phyloP scores from a whole-genome alignment of 1,284 basidiomycete genomes.

The Ustilago bromivora region DNA sequence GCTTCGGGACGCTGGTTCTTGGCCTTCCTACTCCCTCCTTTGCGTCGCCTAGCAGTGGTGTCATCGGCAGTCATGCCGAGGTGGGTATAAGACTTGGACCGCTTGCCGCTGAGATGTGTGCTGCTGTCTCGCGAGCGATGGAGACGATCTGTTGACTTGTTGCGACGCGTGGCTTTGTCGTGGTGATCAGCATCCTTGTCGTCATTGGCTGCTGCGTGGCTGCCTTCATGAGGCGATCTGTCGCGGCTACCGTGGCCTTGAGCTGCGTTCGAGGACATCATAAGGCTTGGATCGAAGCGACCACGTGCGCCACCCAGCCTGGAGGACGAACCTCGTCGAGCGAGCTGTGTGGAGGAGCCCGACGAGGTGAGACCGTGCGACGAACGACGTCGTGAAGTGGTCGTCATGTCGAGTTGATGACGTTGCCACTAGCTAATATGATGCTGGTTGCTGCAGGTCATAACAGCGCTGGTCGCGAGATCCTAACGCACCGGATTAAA shows the following conservation, averaged over 20 bases:
- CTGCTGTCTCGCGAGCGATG: constrained; percentile 49
- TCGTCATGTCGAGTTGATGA: constrained; percentile 34
- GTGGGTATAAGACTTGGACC: constrained; percentile 57
- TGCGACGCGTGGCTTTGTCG: constrained; percentile 27
- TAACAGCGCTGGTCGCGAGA: background rate
- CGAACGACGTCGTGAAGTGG: constrained; percentile 41
- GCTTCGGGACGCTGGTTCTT: constrained; percentile 28
- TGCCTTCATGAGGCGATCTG: constrained; percentile 27
- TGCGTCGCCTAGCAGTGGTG: constrained; percentile 33
- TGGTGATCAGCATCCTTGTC: constrained; percentile 20
- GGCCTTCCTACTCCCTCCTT: constrained; percentile 26
- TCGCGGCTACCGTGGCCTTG: constrained; percentile 25
- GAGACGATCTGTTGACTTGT: constrained; percentile 60
- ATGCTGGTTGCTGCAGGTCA: background rate
- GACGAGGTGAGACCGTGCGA: constrained; percentile 46
- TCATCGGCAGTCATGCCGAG: constrained; percentile 43
- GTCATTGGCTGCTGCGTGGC: constrained; percentile 15
- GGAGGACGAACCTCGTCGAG: constrained; percentile 44
- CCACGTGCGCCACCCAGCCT: constrained; percentile 38
- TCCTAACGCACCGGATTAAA: background rate
- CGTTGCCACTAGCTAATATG: constrained; percentile 1
- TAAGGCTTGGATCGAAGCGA: constrained; percentile 54
- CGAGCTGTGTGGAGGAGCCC: constrained; percentile 51
- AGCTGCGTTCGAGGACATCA: constrained; percentile 55
- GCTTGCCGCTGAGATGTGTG: constrained; percentile 50